Percentiles rank a stretch among this genome's conserved stretches.
Evolutionary conservation across 805 yeast genomes (phyloP).

Genomic region (Wickerhamiella brachini): DNA sequence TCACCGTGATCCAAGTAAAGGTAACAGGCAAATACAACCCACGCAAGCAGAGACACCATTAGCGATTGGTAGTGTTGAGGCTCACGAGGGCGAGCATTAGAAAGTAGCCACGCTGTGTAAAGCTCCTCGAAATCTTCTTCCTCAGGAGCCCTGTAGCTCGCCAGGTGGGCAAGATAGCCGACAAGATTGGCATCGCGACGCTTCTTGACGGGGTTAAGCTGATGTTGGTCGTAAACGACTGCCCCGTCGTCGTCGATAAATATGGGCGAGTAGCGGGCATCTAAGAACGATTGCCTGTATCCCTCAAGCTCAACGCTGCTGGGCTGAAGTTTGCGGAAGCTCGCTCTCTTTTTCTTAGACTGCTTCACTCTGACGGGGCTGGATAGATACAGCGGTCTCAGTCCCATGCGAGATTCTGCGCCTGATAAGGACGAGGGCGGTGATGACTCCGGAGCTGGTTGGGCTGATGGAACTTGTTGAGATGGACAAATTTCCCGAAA

Average conservation of each 20-base stretch:
- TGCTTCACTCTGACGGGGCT: not conserved
- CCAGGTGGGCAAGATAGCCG: not conserved
- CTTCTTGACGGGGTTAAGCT: not conserved
- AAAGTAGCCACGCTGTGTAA: not conserved
- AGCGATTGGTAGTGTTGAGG: not conserved
- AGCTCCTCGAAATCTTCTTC: not conserved
- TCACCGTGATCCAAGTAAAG: not conserved
- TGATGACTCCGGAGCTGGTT: no score
- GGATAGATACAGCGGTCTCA: not conserved
- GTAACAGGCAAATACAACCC: not conserved
- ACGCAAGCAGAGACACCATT: not conserved
- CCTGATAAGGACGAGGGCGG: no score
- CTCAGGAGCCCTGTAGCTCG: not conserved
- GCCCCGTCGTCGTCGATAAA: not conserved
- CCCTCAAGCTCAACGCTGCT: not conserved
- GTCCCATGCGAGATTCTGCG: not conserved
- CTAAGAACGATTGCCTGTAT: not conserved
- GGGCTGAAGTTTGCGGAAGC: not conserved
- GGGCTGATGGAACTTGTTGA: no score
- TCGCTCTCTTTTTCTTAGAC: not conserved
- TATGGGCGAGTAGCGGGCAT: not conserved
- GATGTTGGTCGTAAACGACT: not conserved
- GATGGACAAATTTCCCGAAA: no score
- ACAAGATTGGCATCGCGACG: not conserved
- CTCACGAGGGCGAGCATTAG: not conserved